Conservation (phyloP, 2,329 filamentous ascomycete species). For the Massarina eburnea region DNA sequence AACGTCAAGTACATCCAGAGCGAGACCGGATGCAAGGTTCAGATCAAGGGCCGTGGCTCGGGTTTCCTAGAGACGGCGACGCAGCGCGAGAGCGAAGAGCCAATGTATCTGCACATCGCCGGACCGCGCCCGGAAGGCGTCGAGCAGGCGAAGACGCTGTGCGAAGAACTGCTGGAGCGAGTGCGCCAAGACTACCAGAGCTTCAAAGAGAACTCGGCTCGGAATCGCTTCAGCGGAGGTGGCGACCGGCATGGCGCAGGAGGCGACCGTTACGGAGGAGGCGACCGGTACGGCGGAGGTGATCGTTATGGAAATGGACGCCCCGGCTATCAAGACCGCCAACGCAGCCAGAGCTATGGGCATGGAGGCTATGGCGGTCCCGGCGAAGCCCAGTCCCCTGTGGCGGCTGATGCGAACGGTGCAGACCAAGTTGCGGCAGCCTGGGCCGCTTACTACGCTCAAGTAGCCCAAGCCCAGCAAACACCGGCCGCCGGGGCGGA, state of each 20-base stretch:
- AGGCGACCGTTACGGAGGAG: constrained; percentile 32
- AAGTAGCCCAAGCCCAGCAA: constrained; percentile 68
- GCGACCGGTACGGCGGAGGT: constrained; percentile 39
- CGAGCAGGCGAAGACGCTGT: constrained; percentile 81
- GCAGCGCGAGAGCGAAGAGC: constrained; percentile 88
- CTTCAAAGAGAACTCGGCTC: constrained; percentile 67
- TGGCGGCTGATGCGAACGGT: constrained; percentile 46
- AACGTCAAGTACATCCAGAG: constrained; percentile 99
- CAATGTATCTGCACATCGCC: constrained; percentile 95
- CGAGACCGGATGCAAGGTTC: constrained; percentile 91
- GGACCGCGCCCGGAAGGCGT: constrained; percentile 88
- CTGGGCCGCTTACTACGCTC: constrained; percentile 63
- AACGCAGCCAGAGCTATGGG: constrained; percentile 45
- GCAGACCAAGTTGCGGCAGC: constrained; percentile 74
- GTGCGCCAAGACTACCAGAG: constrained; percentile 86
- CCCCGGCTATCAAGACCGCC: constrained; percentile 40
- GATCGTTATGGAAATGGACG: constrained; percentile 38
- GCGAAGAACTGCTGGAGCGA: constrained; percentile 81
- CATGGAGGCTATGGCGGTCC: constrained; percentile 42
- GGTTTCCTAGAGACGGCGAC: constrained; percentile 90
- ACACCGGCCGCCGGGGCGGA: constrained; percentile 64
- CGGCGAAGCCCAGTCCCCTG: constrained; percentile 38
- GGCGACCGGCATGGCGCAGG: constrained; percentile 37
- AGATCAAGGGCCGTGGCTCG: constrained; percentile 95
- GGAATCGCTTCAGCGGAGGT: constrained; percentile 49